Conservation (phyloP, 306 rosid genomes). For the Morella rubra region DNA sequence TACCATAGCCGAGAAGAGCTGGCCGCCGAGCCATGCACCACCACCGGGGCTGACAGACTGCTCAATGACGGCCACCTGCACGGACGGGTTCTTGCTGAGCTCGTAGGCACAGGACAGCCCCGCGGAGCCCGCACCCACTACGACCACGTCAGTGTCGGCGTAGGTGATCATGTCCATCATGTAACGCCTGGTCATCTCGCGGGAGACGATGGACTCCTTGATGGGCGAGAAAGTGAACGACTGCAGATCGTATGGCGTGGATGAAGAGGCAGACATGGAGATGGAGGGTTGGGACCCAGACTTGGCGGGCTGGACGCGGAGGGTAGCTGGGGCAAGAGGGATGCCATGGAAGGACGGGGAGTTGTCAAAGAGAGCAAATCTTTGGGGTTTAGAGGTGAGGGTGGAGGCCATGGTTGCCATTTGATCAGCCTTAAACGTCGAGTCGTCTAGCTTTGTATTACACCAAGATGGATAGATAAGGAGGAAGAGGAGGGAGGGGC, state of each 20-base stretch:
- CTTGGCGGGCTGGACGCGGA: constrained; percentile 32
- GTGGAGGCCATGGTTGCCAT: constrained; percentile 54
- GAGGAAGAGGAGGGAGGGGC: not conserved
- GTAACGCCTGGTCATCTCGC: constrained; percentile 95
- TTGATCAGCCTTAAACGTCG: not conserved
- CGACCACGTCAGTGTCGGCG: constrained; percentile 84
- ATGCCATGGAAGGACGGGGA: constrained; percentile 46
- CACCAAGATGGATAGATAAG: not conserved
- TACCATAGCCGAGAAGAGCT: constrained; percentile 96
- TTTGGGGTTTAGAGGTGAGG: constrained; percentile 42
- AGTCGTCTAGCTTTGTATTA: not conserved
- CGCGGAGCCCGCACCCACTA: constrained; percentile 89
- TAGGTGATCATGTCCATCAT: constrained; percentile 95
- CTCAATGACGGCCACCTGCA: constrained; percentile 74
- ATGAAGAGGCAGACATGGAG: constrained; percentile 40
- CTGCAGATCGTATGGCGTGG: constrained; percentile 35
- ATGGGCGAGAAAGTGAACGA: constrained; percentile 41
- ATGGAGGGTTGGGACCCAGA: constrained; percentile 13
- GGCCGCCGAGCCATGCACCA: constrained; percentile 99
- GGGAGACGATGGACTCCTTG: constrained; percentile 70
- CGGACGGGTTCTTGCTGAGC: constrained; percentile 77
- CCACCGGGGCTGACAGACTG: constrained; percentile 98
- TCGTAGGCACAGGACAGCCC: constrained; percentile 97
- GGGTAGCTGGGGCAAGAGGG: constrained; percentile 16
- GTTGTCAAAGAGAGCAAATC: constrained; percentile 24